Evolutionary conservation across 164 flowering plant genomes (phyloP), one percentile per base, ranked within the genome.

Genomic region (Tetrastigma voinierianum): DNA sequence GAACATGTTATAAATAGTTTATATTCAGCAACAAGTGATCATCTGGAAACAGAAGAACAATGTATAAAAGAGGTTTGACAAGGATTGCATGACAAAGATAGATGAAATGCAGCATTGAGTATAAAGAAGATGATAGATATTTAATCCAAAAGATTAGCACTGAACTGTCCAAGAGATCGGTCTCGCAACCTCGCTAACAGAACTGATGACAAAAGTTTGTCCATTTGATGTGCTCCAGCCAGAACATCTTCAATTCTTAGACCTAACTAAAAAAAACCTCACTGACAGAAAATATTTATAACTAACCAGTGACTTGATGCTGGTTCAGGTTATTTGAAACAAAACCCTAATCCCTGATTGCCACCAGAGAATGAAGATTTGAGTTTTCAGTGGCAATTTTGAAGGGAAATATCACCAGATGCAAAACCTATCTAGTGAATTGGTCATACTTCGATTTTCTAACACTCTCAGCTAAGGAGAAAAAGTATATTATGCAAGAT

Each of bases 131-230:
- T n/a, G n/a, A 47, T 32, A 19, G 11, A 21, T 16, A 15, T 62
- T 19, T 59, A 24, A 19, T 25, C 44, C 19, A n/a, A 18, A 47
- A 64, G 7, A 69, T 51, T 48, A 63, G 72, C 66, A 95, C 98
- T 95, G 87, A 48, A 85, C 76, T 45, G 64, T 58, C 78, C 84
- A 87, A 64, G 73, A 80, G 54, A 91, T 58, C 46, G n/a, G 65
- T 62, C 68, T n/a, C 67, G 85, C 49, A 81, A 80, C 83, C 59
- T 77, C 79, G 10, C 77, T 86, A n/a, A 82, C 67, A 63, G 88
- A 82, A 62, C 89, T 68, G 86, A 78, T 62, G 80, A 74, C 9
- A 61, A 69, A 56, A 92, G 79, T 59, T n/a, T n/a, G 61, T 70
- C 76, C 46, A 72, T 25, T 53, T 75, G 65, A 69, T 83, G 83